phyloP scores from a whole-genome alignment of 306 rosid species.

The Lathyrus tuberosus region DNA sequence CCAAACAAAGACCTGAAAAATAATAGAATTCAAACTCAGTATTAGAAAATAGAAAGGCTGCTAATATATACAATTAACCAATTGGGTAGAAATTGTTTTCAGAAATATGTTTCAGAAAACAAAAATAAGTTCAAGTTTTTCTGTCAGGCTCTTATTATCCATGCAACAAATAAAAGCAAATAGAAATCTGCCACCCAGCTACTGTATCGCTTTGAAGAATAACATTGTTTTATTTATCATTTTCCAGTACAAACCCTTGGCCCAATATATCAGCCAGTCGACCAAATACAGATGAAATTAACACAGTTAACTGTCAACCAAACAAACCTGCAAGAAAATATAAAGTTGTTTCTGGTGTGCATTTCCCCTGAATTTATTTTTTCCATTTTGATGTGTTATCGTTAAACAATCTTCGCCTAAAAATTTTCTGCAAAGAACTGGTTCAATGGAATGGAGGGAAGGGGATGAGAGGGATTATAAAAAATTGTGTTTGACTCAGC shows the following conservation, averaged over 20 bases:
- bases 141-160: neutral
- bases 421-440: conserved; percentile 1
- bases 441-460: no score
- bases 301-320: conserved; percentile 1
- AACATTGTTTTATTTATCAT: conserved; percentile 9
- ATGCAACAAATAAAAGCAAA: neutral
- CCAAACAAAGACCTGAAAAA: conserved; percentile 54
- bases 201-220: neutral
- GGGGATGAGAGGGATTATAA: no score
- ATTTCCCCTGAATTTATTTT: conserved; percentile 3
- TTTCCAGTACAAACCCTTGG: neutral
- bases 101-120: conserved; percentile 16
- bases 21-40: conserved; percentile 23
- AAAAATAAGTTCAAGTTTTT: conserved; percentile 15
- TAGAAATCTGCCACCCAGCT: neutral
- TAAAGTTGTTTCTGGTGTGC: conserved; percentile 2
- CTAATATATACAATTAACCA: neutral
- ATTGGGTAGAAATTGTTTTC: neutral
- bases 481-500: no score
- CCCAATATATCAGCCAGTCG: neutral
- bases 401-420: conserved; percentile 10
- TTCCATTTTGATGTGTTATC: conserved; percentile 24
- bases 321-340: conserved; percentile 27
- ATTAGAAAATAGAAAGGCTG: neutral
- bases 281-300: conserved; percentile 16